Evolutionary conservation across 805 yeast genomes (phyloP).

Genomic region (Wickerhamomyces canadensis): DNA sequence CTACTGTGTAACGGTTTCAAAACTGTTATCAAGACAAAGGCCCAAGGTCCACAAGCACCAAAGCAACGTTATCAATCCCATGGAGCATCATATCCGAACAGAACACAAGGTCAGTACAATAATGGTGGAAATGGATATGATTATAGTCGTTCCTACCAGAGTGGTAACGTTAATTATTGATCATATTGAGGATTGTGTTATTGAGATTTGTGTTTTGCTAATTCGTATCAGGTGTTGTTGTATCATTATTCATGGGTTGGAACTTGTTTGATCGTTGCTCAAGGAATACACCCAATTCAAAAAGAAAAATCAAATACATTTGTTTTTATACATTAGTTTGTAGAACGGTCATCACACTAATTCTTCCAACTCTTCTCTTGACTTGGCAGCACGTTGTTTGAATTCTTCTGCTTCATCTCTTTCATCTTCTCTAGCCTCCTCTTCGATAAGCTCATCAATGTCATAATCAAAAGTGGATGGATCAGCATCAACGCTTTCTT

Average conservation of each 20-base stretch:
- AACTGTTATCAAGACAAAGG: slow-evolving; percentile 37
- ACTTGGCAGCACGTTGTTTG: slow-evolving; percentile 11
- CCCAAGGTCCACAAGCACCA: not conserved
- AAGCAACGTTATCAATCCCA: no score
- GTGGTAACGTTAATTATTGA: not conserved
- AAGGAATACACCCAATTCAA: no score
- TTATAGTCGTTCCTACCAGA: not conserved
- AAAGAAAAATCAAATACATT: no score
- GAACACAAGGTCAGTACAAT: not conserved
- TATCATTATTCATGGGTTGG: no score
- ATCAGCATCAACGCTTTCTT: slow-evolving; percentile 5
- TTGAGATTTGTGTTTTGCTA: not conserved
- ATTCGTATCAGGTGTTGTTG: no score
- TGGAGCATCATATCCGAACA: no score
- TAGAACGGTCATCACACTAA: slow-evolving; percentile 9
- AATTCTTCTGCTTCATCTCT: slow-evolving; percentile 12
- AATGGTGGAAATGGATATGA: slow-evolving; percentile 2
- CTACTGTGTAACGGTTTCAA: slow-evolving; percentile 94
- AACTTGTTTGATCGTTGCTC: no score
- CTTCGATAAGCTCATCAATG: slow-evolving; percentile 21
- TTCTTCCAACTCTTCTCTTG: slow-evolving; percentile 16
- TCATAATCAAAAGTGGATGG: slow-evolving; percentile 24
- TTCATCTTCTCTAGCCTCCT: slow-evolving; percentile 13
- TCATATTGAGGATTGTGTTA: no score
- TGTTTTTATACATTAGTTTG: no score